A percentile compares a stretch with the other conserved stretches of the same genome.
Evolutionary conservation across 179 eudicot genomes (phyloP).

Genomic region (Gypsophila paniculata): DNA sequence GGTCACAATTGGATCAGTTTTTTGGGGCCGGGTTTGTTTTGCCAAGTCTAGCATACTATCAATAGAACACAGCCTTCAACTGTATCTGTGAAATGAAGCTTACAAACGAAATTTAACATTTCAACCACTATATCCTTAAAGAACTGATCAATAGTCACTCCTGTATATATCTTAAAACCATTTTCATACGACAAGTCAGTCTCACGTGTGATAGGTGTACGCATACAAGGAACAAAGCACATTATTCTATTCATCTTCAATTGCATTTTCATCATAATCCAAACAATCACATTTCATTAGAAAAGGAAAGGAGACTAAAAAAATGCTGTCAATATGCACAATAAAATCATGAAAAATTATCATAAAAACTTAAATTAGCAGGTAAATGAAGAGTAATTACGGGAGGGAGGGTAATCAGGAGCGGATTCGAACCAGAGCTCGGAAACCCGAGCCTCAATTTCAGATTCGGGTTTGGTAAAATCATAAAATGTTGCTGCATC

Average conservation of each 20-base stretch:
- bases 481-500: conserved; percentile 68
- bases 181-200: too few relatives aligned
- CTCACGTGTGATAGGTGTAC: neutral
- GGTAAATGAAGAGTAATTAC: conserved; percentile 26
- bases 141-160: too few relatives aligned
- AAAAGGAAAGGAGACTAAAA: too few relatives aligned
- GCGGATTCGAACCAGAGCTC: conserved; percentile 66
- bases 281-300: neutral
- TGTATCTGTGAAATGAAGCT: too few relatives aligned
- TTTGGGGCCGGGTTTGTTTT: too few relatives aligned
- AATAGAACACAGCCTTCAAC: too few relatives aligned
- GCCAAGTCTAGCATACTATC: too few relatives aligned
- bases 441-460: conserved; percentile 44
- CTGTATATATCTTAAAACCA: too few relatives aligned
- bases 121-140: neutral
- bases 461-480: conserved; percentile 55
- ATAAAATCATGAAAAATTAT: too few relatives aligned
- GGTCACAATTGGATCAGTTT: too few relatives aligned
- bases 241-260: neutral
- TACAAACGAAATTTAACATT: neutral
- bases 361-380: conserved; percentile 7
- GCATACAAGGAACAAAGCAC: neutral
- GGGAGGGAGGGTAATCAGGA: conserved; percentile 64
- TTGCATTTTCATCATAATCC: neutral
- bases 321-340: too few relatives aligned